Evolutionary conservation across 768 basidiomycete species (phyloP), one percentile per base, ranked within the genome.

Genomic region (Calocybe indica): DNA sequence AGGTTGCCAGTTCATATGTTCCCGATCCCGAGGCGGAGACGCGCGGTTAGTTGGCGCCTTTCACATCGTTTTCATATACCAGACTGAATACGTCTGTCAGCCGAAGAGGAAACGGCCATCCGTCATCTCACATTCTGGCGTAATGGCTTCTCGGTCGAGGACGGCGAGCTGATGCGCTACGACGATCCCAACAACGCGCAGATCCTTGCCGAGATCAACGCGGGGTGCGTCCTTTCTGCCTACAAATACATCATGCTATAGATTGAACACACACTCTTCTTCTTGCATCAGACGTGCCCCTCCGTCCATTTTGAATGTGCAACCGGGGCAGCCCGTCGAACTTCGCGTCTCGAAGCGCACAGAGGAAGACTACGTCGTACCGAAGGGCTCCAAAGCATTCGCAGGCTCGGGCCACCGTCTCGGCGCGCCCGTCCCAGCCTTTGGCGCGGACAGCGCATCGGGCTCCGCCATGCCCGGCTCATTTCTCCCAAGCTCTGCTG

Each of bases 61-160:
- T 29, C 12, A 5, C 6, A 4, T 4, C 22, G n/a, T 6, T 11
- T 22, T 3, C n/a, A 14, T 46, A 12, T 40, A 6, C 46, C 31
- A 11, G 32, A 29, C 10, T 35, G 44, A 70, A 69, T 2, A 64
- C 65, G 5, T 72, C 36, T 8, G 28, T 30, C 15, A 52, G 51
- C 52, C 35, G 56, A 75, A 50, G 75, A 76, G 48, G 78, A 82
- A 43, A 73, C 78, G 3, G 85, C 74, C 0, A 78, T 83, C 41
- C 82, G 95, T 7, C 75, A 79, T 47, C 69, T 98, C 37, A 93
- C 86, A 0, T 89, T 98, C 68, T 98, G 95, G 95, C 76, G 83
- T 36, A 79, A 97, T 50, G 96, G 96, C 0, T 97, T 96, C 66
- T 83, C 83, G 40, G 78, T 98, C 39, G 90, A 96, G 58, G 90